phyloP scores from a whole-genome alignment of 352 stramenopile species.

The Globisporangium cederbergense region DNA sequence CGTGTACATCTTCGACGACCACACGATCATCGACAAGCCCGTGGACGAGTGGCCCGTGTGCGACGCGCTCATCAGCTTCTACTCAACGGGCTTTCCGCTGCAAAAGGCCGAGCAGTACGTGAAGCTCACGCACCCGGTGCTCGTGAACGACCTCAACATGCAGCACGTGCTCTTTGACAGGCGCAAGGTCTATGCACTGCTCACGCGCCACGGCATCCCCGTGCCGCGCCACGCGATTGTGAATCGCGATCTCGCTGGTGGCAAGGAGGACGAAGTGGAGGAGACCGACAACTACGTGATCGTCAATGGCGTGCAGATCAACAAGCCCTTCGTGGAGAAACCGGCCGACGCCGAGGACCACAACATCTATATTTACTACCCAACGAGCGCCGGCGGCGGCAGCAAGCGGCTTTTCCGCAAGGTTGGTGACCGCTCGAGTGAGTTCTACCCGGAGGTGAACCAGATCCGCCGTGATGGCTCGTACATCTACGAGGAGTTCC shows the following conservation, averaged over 20 bases:
- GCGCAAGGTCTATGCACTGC: conserved; percentile 94
- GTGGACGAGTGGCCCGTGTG: conserved; percentile 94
- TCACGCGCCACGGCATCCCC: conserved; percentile 93
- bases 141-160: conserved; percentile 98
- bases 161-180: conserved; percentile 96
- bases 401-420: conserved; percentile 99
- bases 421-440: conserved; percentile 89
- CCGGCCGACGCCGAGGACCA: conserved; percentile 99
- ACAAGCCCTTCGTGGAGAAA: conserved; percentile 99
- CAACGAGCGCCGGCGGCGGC: conserved; percentile 94
- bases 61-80: conserved; percentile 99
- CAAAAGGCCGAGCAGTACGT: conserved; percentile 97
- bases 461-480: conserved; percentile 93
- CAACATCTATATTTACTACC: conserved; percentile 99
- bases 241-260: conserved; percentile 88
- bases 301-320: conserved; percentile 94
- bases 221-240: conserved; percentile 96
- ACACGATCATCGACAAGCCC: conserved; percentile 93
- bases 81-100: conserved; percentile 97
- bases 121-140: conserved; percentile 92
- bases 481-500: conserved; percentile 98
- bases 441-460: conserved; percentile 98
- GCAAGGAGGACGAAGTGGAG: conserved; percentile 58
- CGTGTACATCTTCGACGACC: conserved; percentile 97
- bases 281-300: conserved; percentile 84